Conservation (phyloP, 345 rosid species). For the Gossypium turneri region DNA sequence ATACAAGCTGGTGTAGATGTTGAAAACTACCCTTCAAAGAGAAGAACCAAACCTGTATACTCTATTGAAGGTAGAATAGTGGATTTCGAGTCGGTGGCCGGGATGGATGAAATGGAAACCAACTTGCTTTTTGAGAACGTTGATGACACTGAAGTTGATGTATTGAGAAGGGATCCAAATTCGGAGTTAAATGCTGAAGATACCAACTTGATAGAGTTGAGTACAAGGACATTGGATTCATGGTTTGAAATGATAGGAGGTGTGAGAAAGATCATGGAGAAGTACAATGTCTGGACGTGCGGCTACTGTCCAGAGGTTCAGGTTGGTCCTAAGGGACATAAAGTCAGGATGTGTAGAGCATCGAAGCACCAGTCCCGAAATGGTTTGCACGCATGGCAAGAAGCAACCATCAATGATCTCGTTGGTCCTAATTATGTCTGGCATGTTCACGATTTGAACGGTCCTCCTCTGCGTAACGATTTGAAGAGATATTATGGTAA, state of each 20-base stretch:
- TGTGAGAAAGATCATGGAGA: constrained; percentile 53
- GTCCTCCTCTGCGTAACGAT: constrained; percentile 52
- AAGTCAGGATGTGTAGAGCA: constrained; percentile 80
- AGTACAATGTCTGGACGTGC: constrained; percentile 68
- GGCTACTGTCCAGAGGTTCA: constrained; percentile 86
- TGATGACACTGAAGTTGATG: constrained; percentile 12
- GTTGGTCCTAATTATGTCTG: constrained; percentile 78
- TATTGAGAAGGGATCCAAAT: constrained; percentile 7
- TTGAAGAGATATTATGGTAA: constrained; percentile 77
- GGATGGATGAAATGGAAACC: constrained; percentile 15
- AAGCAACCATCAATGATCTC: constrained; percentile 70
- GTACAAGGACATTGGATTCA: constrained; percentile 47
- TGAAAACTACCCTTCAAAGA: constrained; percentile 55
- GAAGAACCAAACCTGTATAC: constrained; percentile 79
- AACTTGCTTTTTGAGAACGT: background rate
- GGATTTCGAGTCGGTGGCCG: constrained; percentile 54
- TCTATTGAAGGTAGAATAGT: constrained; percentile 83
- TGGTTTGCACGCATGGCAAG: constrained; percentile 91
- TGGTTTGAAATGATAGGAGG: constrained; percentile 77
- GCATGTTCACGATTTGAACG: constrained; percentile 59
- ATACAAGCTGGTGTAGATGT: constrained; percentile 78
- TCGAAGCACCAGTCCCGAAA: constrained; percentile 74
- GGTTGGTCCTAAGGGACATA: constrained; percentile 91
- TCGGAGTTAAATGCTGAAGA: constrained; percentile 11
- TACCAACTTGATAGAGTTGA: constrained; percentile 36